These are phyloP conservation scores for Vairimorpha ceranae DNA, from an alignment of 371 early-diverging fungal species.

Conservation along the genomic window DNA sequence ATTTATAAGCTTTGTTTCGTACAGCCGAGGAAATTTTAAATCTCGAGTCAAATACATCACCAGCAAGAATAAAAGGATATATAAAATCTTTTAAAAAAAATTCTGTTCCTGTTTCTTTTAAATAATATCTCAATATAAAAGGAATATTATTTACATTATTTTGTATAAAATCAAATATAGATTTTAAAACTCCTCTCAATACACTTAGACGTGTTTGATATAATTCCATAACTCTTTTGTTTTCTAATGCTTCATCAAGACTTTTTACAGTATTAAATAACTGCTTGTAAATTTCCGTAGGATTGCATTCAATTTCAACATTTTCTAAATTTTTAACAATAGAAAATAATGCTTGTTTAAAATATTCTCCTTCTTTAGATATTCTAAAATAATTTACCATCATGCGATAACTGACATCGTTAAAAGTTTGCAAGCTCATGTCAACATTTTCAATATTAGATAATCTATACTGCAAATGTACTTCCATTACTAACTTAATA, in stretches of 20 bases:
- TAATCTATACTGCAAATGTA: constrained; percentile 1
- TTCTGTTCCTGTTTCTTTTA: background rate
- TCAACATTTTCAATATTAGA: constrained; percentile 24
- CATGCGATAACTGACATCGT: background rate
- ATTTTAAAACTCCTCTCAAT: constrained; percentile 21
- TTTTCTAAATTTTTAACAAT: constrained; percentile 8
- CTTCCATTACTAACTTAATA: constrained; percentile 71
- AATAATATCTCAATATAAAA: constrained; percentile 35
- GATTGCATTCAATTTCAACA: constrained; percentile 30
- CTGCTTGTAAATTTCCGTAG: constrained; percentile 31
- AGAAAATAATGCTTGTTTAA: background rate
- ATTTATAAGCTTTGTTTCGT: constrained; percentile 24
- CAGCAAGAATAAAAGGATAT: constrained; percentile 23
- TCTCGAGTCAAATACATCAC: constrained; percentile 10
- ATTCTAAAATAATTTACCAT: constrained; percentile 31
- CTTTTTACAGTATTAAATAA: constrained; percentile 3
- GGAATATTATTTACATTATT: constrained; percentile 26
- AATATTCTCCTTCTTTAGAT: constrained; percentile 9
- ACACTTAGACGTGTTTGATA: constrained; percentile 11
- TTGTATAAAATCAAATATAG: constrained; percentile 15
- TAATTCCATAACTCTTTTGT: constrained; percentile 39
- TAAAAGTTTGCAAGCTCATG: background rate
- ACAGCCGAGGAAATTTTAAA: constrained; percentile 4
- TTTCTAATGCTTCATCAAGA: constrained; percentile 43
- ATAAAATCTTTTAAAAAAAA: constrained; percentile 42